Evolutionary conservation across 192 early-diverging fungal genomes (phyloP).

Genomic region (Umbelopsis vinacea): DNA sequence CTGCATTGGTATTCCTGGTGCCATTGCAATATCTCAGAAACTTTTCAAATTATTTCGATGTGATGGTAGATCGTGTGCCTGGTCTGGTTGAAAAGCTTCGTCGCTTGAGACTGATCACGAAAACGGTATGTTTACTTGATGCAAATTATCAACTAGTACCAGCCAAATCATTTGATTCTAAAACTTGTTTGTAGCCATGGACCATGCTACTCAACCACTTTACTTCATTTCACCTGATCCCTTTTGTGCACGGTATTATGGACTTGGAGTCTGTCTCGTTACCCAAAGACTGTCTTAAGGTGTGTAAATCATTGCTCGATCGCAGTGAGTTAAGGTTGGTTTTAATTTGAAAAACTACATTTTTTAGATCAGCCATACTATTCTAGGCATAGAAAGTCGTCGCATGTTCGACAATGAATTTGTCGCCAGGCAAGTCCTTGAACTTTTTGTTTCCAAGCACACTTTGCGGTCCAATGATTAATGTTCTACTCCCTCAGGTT

Average conservation of each 20-base stretch:
- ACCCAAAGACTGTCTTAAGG: constrained; percentile 55
- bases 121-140: background rate
- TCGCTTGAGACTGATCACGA: background rate
- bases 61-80: constrained; percentile 54
- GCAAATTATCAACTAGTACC: too few relatives aligned
- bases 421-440: constrained; percentile 31
- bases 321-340: too few relatives aligned
- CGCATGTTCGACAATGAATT: constrained; percentile 51
- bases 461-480: background rate
- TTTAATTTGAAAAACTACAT: background rate
- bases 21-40: constrained; percentile 53
- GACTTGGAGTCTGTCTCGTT: constrained; percentile 57
- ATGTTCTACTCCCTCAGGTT: constrained; percentile 31
- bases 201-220: constrained; percentile 47
- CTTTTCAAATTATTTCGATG: constrained; percentile 50
- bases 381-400: constrained; percentile 43
- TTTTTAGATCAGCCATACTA: constrained; percentile 52
- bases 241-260: constrained; percentile 57
- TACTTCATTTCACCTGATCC: constrained; percentile 45
- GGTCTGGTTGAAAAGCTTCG: constrained; percentile 41
- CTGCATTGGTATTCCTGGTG: constrained; percentile 53
- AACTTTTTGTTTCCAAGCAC: background rate
- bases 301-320: too few relatives aligned
- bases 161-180: background rate
- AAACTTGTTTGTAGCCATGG: constrained; percentile 26